These are phyloP conservation scores for Beta macrorhiza DNA, from an alignment of 179 eudicot genomes.

Conservation along the genomic window DNA sequence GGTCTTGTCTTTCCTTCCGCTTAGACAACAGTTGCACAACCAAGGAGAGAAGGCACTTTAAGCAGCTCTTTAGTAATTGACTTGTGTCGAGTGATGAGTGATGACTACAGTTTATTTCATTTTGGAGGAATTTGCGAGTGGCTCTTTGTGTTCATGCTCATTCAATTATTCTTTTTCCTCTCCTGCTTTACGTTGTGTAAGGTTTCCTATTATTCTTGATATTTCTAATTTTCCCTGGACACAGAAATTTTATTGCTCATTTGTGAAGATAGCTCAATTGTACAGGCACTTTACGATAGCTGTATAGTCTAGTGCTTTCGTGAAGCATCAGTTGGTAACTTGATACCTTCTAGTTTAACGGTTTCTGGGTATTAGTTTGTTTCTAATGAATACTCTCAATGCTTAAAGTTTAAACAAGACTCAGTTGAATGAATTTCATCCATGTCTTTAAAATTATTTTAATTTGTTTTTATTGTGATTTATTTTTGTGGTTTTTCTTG, in stretches of 20 bases:
- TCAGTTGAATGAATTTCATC: too few relatives aligned
- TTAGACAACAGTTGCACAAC: slow-evolving; percentile 32
- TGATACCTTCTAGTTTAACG: too few relatives aligned
- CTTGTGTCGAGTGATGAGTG: not conserved
- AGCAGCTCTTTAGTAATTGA: slow-evolving; percentile 12
- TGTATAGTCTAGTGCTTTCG: too few relatives aligned
- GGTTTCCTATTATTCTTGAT: not conserved
- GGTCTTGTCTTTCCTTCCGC: slow-evolving; percentile 51
- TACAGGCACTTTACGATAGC: too few relatives aligned
- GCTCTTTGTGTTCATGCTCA: not conserved
- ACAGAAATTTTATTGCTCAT: not conserved
- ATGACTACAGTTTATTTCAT: not conserved
- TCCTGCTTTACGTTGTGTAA: not conserved
- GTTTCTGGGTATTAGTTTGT: too few relatives aligned
- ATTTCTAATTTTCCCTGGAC: not conserved
- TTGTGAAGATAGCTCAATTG: not conserved
- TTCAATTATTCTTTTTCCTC: not conserved
- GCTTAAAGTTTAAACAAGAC: too few relatives aligned
- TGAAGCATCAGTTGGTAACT: too few relatives aligned
- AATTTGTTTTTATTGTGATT: too few relatives aligned
- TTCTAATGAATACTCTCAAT: too few relatives aligned
- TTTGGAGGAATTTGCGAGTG: not conserved
- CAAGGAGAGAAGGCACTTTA: slow-evolving; percentile 42
- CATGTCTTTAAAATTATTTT: too few relatives aligned
- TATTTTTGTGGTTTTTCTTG: too few relatives aligned